These are phyloP conservation scores for Aspergillus carbonarius DNA, from an alignment of 2,329 filamentous ascomycete genomes.

Conservation along the genomic window DNA sequence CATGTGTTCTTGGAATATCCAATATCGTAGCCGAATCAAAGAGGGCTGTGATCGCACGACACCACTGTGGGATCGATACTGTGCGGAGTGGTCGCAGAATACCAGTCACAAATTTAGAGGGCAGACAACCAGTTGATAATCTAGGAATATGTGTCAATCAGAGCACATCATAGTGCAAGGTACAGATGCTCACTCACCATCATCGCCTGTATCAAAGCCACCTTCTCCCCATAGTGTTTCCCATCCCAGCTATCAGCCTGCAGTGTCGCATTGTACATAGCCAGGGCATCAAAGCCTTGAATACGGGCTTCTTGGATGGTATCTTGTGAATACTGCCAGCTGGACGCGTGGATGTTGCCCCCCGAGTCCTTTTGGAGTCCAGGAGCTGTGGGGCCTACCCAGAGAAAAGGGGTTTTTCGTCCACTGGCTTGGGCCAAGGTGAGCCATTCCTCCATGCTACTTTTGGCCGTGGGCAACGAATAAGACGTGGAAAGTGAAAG, in stretches of 20 bases:
- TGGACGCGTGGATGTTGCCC: slow-evolving; percentile 32
- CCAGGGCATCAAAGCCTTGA: slow-evolving; percentile 42
- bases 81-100: too few species aligned
- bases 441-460: slow-evolving; percentile 44
- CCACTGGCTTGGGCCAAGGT: slow-evolving; percentile 34
- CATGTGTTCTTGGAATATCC: background rate
- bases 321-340: slow-evolving; percentile 42
- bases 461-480: slow-evolving; percentile 27
- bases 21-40: background rate
- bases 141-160: slow-evolving; percentile 11
- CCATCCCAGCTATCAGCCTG: slow-evolving; percentile 43
- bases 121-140: slow-evolving; percentile 25
- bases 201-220: slow-evolving; percentile 46
- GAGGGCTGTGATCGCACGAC: background rate
- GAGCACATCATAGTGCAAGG: slow-evolving; percentile 5
- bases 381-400: slow-evolving; percentile 42
- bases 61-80: too few species aligned
- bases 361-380: slow-evolving; percentile 34
- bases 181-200: slow-evolving; percentile 33
- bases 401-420: slow-evolving; percentile 44
- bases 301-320: slow-evolving; percentile 33
- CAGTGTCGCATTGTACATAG: slow-evolving; percentile 46
- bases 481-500: slow-evolving; percentile 35
- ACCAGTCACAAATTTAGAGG: slow-evolving; percentile 6
- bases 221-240: slow-evolving; percentile 38